phyloP scores from a whole-genome alignment of 768 basidiomycete species.

The Rhizopogon roseolus region DNA sequence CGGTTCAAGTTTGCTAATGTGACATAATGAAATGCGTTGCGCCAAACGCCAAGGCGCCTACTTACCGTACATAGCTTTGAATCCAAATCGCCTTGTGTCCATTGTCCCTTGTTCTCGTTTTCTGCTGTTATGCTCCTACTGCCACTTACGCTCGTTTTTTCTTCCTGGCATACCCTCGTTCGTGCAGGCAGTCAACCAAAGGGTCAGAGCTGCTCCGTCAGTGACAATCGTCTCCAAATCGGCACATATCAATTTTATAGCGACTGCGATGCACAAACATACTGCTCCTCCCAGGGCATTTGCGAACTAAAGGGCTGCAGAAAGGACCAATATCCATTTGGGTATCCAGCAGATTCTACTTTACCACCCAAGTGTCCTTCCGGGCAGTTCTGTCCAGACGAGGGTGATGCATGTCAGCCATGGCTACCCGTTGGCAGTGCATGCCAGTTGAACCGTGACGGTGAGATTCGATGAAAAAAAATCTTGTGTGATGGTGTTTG shows the following conservation, averaged over 20 bases:
- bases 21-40: too few species aligned
- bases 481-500: not conserved
- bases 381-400: constrained; percentile 81
- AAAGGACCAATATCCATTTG: constrained; percentile 73
- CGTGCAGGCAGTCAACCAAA: constrained; percentile 43
- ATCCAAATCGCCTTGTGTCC: not conserved
- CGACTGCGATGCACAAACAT: constrained; percentile 71
- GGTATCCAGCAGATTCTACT: constrained; percentile 39
- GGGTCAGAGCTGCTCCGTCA: constrained; percentile 44
- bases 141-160: constrained; percentile 50
- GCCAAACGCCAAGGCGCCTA: too few species aligned
- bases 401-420: constrained; percentile 63
- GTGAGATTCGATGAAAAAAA: constrained; percentile 31
- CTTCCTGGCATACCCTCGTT: constrained; percentile 34
- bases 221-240: constrained; percentile 62
- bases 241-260: constrained; percentile 79
- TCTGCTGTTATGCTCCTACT: constrained; percentile 21
- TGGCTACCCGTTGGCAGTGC: constrained; percentile 55
- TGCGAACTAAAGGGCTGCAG: constrained; percentile 71
- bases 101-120: not conserved
- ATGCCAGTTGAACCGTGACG: constrained; percentile 87
- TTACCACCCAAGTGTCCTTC: constrained; percentile 58
- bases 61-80: too few species aligned
- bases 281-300: constrained; percentile 49
- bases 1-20: too few species aligned